Base-by-base conservation (phyloP, 1,284 basidiomycete species). In the Puccinia brachypodii region DNA sequence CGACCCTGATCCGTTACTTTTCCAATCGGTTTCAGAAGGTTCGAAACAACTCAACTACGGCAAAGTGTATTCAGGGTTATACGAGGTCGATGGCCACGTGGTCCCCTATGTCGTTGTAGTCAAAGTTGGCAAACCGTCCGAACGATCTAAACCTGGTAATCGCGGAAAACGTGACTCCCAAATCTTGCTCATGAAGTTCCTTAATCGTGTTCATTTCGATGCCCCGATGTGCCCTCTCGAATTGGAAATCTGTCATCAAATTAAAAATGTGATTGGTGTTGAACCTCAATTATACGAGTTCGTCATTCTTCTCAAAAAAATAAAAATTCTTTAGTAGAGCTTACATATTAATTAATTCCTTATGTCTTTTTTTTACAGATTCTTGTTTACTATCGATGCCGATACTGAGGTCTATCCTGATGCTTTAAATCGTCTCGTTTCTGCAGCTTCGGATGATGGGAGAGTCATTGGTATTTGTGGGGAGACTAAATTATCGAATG, bases 231-330 rank as follows among this genome's bases (percentile, higher is more conserved):
- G 92, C 85, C 97, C 96, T 0, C 88, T 97, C 83, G 96, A 99
- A 87, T 89, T 99, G 75, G 96, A 99, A 88, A 94, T 99, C 87
- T 98, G 96, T 86, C 97, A 99, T 87, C 96, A 99, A 88, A 96
- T 99, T 90, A 94, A 97, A 90, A 98, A 99, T 86, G 95, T 99
- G 79, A 98, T 99, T 84, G 96, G 96, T 87, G 94, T 99, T 85
- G 96, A 99, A 87, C 96, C 96, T 9, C 92, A 94, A 0, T 97
- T 98, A 88, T 99, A 98, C 88, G 96, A 98, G 87, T 98, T 97
- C 86, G 87, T 98, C 22, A 28, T 68, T 16, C 31, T 40, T 44
- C 40, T 44, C 9, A n/a, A n/a, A 13, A n/a, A 31, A 13, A 66
- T 19, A 66, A 4, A 40, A 38, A 66, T 53, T 22, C n/a, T n/a